Percentiles rank a stretch among this genome's conserved stretches.
Evolutionary conservation across 768 basidiomycete genomes (phyloP).

Genomic region (Omphalotus guepiniiformis): DNA sequence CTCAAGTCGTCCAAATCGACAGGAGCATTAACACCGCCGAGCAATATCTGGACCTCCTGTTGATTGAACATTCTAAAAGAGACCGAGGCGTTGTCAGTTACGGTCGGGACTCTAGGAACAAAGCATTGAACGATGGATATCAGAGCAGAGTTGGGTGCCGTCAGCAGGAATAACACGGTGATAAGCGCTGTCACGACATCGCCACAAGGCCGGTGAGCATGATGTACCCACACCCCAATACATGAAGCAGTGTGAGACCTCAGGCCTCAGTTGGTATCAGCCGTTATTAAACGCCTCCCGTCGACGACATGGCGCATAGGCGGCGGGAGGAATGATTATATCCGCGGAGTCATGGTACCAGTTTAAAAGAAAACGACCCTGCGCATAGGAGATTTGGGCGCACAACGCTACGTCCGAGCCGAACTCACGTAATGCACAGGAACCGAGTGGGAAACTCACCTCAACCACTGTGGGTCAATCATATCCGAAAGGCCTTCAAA

Average conservation of each 20-base stretch:
- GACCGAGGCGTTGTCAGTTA: not conserved
- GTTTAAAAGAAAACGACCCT: too few species aligned
- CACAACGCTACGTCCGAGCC: too few species aligned
- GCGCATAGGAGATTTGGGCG: too few species aligned
- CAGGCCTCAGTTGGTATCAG: not conserved
- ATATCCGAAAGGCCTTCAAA: conserved; percentile 92
- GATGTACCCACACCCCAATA: not conserved
- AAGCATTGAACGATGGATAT: too few species aligned
- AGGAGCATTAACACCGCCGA: conserved; percentile 84
- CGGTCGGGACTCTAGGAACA: conserved; percentile 1
- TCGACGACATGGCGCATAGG: too few species aligned
- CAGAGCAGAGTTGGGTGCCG: conserved; percentile 15
- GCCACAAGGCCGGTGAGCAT: conserved; percentile 1
- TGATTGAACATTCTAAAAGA: conserved; percentile 89
- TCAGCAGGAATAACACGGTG: too few species aligned
- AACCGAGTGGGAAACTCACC: conserved; percentile 32
- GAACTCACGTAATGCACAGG: too few species aligned
- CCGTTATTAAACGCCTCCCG: not conserved
- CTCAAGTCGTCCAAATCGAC: conserved; percentile 83
- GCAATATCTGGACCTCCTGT: conserved; percentile 86
- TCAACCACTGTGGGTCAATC: conserved; percentile 86
- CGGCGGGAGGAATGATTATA: too few species aligned
- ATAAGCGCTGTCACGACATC: too few species aligned
- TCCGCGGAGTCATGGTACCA: too few species aligned
- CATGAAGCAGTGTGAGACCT: not conserved